Evolutionary conservation across 176 grass and related monocot genomes (phyloP), one percentile per base, ranked within the genome.

Genomic region (Stipa capillata): DNA sequence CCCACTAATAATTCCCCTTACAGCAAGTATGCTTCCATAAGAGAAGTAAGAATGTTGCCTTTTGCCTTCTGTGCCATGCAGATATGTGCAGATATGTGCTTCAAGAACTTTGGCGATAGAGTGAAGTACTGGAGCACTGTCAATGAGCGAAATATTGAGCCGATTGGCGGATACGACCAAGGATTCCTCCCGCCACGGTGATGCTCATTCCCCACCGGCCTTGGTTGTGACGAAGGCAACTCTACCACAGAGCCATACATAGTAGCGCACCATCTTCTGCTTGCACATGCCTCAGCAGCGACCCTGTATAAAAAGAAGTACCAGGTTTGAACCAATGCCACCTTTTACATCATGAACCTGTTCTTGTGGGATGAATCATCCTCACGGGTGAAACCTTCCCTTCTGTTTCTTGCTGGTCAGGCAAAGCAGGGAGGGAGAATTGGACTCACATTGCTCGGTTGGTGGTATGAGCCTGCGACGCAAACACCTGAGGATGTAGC

Each of bases 181-280:
- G 93, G 90, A 36, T 28, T 76, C 36, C 68, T 85, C 12, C 79
- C 93, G 0, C 93, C 93, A 16, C 72, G 42, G 4, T 83, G 88
- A 9, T 97, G 93, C 85, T 97, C 93, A 11, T 62, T 27, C 72
- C 90, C 90, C 24, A 90, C 84, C 15, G 90, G 90, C 33, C 17
- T 84, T 1, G 64, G 72, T 5, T 97, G 93, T 48, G 87, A 63
- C 0, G 44, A 5, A 9, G 93, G 93, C 33, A 92, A 97, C 85
- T 97, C 93, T 18, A 88, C 90, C n/a, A 89, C 71, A 8, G 93
- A 94, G 60, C 92, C 92, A 6, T 94, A 94, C 45, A 76, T 91
- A 27, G 92, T 71, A n/a, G 83, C 67, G 32, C 92, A 91, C 67
- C 86, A 94, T 67, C 65, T 91, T 57, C 65, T 94, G 16, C 80